Conservation (phyloP, 208 protist genomes). For the Histomonas meleagridis region DNA sequence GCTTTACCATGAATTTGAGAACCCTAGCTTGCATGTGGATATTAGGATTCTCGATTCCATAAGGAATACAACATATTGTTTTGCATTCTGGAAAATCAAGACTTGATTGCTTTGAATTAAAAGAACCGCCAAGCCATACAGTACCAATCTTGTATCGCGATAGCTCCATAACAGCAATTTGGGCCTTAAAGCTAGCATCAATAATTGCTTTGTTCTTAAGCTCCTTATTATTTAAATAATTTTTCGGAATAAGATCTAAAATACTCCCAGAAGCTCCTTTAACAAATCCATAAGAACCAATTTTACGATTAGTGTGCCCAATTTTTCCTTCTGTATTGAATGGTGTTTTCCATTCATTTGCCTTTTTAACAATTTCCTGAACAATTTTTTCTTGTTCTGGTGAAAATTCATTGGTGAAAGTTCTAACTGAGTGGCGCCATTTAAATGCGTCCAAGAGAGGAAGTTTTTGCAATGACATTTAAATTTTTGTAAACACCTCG, state of each 20-base stretch:
- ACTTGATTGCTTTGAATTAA: too few species aligned
- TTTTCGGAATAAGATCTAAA: neutral
- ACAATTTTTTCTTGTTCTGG: neutral
- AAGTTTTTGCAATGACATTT: too few species aligned
- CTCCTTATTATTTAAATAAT: neutral
- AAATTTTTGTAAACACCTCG: too few species aligned
- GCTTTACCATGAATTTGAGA: neutral
- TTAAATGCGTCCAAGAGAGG: neutral
- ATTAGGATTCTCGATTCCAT: neutral
- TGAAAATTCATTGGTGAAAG: neutral
- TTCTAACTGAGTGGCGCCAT: neutral
- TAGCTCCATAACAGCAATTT: neutral
- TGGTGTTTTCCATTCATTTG: neutral
- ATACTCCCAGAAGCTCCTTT: neutral
- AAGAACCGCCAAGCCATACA: neutral
- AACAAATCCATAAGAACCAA: neutral
- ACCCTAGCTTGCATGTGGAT: neutral
- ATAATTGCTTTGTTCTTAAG: neutral
- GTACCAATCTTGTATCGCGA: neutral
- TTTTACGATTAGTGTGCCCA: neutral
- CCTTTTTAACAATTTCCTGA: neutral
- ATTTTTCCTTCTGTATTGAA: neutral
- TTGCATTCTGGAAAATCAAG: neutral
- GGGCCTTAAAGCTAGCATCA: neutral
- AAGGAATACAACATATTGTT: neutral